These are phyloP conservation scores for Auxenochlorella protothecoides DNA, from an alignment of 139 green algal species.

Conservation along the genomic window DNA sequence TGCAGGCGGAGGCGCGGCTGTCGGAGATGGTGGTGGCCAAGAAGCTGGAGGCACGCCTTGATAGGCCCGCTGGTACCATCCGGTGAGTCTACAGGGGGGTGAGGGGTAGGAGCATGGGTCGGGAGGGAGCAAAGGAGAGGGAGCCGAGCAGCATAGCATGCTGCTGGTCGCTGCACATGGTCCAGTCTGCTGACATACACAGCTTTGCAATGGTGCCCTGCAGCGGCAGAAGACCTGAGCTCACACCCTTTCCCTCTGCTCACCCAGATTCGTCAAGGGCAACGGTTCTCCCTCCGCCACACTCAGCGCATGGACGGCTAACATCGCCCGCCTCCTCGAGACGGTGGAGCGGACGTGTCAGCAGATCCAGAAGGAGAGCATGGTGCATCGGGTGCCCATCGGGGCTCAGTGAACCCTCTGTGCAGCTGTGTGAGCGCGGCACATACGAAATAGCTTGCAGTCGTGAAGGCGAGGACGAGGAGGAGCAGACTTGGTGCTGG, in stretches of 20 bases:
- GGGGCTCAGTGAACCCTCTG: background rate
- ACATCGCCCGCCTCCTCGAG: slow-evolving; percentile 70
- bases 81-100: slow-evolving; percentile 36
- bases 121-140: no score
- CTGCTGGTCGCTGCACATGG: no score
- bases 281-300: slow-evolving; percentile 33
- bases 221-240: no score
- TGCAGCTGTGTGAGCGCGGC: no score
- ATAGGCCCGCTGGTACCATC: slow-evolving; percentile 83
- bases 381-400: slow-evolving; percentile 78
- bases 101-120: background rate
- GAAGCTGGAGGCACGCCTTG: slow-evolving; percentile 75
- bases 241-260: no score
- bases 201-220: no score
- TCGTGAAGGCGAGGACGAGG: no score
- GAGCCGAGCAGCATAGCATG: no score
- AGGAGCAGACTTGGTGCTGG: no score
- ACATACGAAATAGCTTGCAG: no score
- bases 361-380: slow-evolving; percentile 86
- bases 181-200: no score
- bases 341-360: slow-evolving; percentile 86
- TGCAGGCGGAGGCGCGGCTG: slow-evolving; percentile 81
- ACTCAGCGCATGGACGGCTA: slow-evolving; percentile 72
- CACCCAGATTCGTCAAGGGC: no score
- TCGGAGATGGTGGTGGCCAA: slow-evolving; percentile 79